Percentiles rank a stretch among this genome's conserved stretches.
Evolutionary conservation across 345 rosid species (phyloP).

Genomic region (Populus pruinosa): DNA sequence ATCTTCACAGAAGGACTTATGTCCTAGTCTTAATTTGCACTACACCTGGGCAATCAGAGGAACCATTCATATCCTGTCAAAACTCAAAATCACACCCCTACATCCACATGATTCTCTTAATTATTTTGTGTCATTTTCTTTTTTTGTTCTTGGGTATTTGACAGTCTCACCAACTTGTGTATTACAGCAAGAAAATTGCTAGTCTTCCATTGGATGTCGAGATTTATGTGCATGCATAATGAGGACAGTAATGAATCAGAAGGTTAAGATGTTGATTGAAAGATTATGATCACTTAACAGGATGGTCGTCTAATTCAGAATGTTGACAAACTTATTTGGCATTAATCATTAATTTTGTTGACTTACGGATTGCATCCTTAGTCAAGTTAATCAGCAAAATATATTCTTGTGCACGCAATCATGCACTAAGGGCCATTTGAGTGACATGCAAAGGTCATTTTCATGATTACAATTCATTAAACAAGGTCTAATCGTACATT

Average conservation of each 20-base stretch:
- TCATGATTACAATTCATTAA: not conserved
- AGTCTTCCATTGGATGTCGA: not conserved
- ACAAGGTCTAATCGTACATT: not conserved
- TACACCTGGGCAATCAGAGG: not conserved
- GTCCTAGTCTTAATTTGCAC: conserved; percentile 4
- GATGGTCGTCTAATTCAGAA: conserved; percentile 4
- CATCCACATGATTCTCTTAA: not conserved
- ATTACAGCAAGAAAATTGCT: not conserved
- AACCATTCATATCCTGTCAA: not conserved
- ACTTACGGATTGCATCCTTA: conserved; percentile 6
- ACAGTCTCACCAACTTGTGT: not conserved
- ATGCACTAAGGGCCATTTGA: conserved; percentile 1
- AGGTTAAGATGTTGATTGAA: conserved; percentile 1
- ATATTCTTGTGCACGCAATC: conserved; percentile 1
- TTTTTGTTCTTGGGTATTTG: not conserved
- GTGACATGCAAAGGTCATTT: conserved; percentile 4
- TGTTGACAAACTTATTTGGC: conserved; percentile 8
- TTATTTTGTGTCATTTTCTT: too few species aligned
- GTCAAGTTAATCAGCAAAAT: not conserved
- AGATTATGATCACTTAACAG: conserved; percentile 1
- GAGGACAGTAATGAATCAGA: not conserved
- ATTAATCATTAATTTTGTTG: conserved; percentile 6
- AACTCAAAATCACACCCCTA: too few species aligned
- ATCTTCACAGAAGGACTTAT: conserved; percentile 9
- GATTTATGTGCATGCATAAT: not conserved